Evolutionary conservation across 495 filamentous ascomycete genomes (phyloP), one percentile per base, ranked within the genome.

Genomic region (Penicillium flavigenum): DNA sequence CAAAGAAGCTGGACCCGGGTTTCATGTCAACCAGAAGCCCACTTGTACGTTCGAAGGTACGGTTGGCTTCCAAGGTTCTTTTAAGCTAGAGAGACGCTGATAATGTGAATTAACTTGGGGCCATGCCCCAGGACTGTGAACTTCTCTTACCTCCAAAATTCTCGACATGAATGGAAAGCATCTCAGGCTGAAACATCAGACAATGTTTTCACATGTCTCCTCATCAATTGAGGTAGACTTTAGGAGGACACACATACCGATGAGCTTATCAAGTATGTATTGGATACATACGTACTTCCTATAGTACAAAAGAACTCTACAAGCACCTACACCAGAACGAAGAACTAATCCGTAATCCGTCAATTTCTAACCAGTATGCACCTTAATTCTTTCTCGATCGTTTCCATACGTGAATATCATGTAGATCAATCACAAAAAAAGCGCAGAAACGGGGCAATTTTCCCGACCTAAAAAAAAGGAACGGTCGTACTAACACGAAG

Each of bases 321-420:
- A 14, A 32, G 9, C 41, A 45, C 26, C 41, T 26, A 47, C 14
- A 26, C 20, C 22, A 34, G 41, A 36, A 24, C 17, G 19, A 47
- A 47, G n/a, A 55, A 29, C 53, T 55, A 55, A 47, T 55, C 53
- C 53, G 47, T 55, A 55, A 55, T 24, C 42, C 53, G 42, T 55
- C 53, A 55, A 55, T 47, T 55, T 55, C 53, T 55, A 55, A 55
- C 53, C 53, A 55, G 24, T 46, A 55, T 55, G 53, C 53, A 55
- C 53, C 53, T 55, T 55, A 11, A 43, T 53, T 54, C 52, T 54
- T 54, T 55, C 53, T 55, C 44, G 53, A 47, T 47, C 53, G 47
- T 55, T 55, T 55, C 51, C 53, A 55, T 55, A 55, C 53, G 53
- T 55, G 53, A 53, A 55, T 55, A 55, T 55, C 53, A 55, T 55